A percentile compares a stretch with the other conserved stretches of the same genome.
phyloP scores from a whole-genome alignment of 257 asterid genomes.

The Knoxia roxburghii region DNA sequence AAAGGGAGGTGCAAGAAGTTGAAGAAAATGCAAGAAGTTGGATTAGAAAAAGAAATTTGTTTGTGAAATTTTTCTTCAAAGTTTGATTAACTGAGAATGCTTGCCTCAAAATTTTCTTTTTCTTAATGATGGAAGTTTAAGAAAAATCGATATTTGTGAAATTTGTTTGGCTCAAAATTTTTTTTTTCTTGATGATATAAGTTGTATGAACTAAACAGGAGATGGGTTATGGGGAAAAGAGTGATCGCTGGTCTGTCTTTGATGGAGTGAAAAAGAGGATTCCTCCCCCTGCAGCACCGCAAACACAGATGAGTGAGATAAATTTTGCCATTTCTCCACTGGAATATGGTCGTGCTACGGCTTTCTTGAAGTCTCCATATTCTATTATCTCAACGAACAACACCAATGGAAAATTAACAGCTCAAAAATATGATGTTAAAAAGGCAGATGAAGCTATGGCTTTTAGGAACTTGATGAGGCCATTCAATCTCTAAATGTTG shows the following conservation, averaged over 20 bases:
- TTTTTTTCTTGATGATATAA: neutral
- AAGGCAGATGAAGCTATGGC: constrained; percentile 55
- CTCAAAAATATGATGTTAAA: constrained; percentile 30
- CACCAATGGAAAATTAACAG: constrained; percentile 4
- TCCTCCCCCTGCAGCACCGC: constrained; percentile 32
- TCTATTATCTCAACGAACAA: constrained; percentile 14
- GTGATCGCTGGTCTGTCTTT: constrained; percentile 41
- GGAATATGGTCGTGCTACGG: constrained; percentile 47
- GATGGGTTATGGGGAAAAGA: constrained; percentile 41
- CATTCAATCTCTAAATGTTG: constrained; percentile 35
- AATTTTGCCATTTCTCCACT: constrained; percentile 51
- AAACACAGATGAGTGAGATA: constrained; percentile 54
- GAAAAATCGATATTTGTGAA: too few species aligned
- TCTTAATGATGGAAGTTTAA: too few species aligned
- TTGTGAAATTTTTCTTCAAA: too few species aligned
- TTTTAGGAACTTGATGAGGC: constrained; percentile 45
- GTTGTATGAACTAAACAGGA: neutral
- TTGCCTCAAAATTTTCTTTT: too few species aligned
- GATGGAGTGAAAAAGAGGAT: constrained; percentile 37
- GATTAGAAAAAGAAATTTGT: too few species aligned
- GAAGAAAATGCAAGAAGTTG: too few species aligned
- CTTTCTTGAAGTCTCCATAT: constrained; percentile 29
- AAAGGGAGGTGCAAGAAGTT: too few species aligned
- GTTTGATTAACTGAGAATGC: too few species aligned
- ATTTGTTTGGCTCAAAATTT: too few species aligned